Evolutionary conservation across 192 early-diverging fungal genomes (phyloP).

Genomic region (Coemansia sp.): DNA sequence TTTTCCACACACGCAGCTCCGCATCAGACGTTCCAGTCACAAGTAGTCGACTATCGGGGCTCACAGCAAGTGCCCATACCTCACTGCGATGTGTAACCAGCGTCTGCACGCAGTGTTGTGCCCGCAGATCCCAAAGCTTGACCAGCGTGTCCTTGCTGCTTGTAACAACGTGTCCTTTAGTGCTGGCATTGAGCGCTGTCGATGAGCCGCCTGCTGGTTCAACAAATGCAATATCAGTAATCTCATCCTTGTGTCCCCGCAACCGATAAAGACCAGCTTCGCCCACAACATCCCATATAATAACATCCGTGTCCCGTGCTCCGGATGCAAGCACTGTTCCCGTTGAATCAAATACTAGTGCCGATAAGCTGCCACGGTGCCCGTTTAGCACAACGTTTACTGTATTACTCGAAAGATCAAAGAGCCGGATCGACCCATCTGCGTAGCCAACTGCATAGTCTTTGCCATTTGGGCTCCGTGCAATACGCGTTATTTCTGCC

Average conservation of each 20-base stretch:
- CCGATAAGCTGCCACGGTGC: conserved; percentile 82
- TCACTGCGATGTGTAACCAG: conserved; percentile 90
- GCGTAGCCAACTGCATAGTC: conserved; percentile 90
- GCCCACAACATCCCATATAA: conserved; percentile 92
- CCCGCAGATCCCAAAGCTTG: conserved; percentile 95
- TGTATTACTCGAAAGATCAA: conserved; percentile 61
- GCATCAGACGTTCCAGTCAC: conserved; percentile 85
- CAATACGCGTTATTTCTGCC: conserved; percentile 82
- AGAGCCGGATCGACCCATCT: conserved; percentile 92
- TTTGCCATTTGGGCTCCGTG: conserved; percentile 64
- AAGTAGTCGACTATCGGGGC: conserved; percentile 62
- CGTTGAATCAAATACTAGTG: conserved; percentile 75
- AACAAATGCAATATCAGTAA: conserved; percentile 64
- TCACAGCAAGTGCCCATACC: conserved; percentile 83
- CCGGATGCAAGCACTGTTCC: conserved; percentile 88
- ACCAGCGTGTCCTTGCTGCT: conserved; percentile 93
- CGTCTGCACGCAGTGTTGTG: conserved; percentile 93
- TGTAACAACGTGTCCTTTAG: conserved; percentile 74
- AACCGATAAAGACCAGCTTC: conserved; percentile 86
- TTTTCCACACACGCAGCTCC: conserved; percentile 84
- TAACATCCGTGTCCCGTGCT: conserved; percentile 88
- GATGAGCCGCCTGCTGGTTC: conserved; percentile 12
- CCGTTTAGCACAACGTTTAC: conserved; percentile 82
- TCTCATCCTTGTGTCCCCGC: conserved; percentile 93
- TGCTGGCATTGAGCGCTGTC: conserved; percentile 52